These are phyloP conservation scores for Trametes pubescens DNA, from an alignment of 1,284 basidiomycete species.

Conservation along the genomic window DNA sequence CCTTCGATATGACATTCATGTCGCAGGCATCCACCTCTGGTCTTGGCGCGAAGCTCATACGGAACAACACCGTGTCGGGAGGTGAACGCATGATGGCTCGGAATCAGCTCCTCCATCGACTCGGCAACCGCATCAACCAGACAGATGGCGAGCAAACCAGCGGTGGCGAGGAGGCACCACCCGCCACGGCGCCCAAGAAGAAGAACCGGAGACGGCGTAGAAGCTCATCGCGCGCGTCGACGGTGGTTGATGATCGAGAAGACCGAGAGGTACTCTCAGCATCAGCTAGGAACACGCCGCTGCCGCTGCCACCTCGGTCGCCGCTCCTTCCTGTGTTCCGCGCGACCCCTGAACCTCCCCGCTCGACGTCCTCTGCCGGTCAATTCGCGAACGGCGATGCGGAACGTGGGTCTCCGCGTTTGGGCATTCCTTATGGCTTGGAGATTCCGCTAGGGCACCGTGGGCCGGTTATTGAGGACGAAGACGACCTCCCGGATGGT, in stretches of 20 bases:
- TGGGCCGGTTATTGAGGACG: conserved; percentile 76
- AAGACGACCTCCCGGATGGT: conserved; percentile 60
- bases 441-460: conserved; percentile 58
- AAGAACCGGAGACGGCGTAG: conserved; percentile 67
- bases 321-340: conserved; percentile 51
- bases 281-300: conserved; percentile 64
- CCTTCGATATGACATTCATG: conserved; percentile 51
- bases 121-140: conserved; percentile 68
- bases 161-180: conserved; percentile 66
- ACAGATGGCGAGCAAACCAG: conserved; percentile 68
- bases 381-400: conserved; percentile 41
- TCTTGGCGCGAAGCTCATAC: conserved; percentile 54
- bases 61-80: conserved; percentile 83
- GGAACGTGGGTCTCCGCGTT: conserved; percentile 32
- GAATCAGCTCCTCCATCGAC: conserved; percentile 65
- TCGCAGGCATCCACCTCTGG: conserved; percentile 58
- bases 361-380: conserved; percentile 33
- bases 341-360: conserved; percentile 38
- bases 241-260: conserved; percentile 72
- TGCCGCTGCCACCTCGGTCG: conserved; percentile 59
- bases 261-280: conserved; percentile 70
- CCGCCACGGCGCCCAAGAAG: conserved; percentile 46
- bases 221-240: conserved; percentile 57
- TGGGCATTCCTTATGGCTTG: conserved; percentile 41
- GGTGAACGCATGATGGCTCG: conserved; percentile 78